Evolutionary conservation across 2,329 filamentous ascomycete species (phyloP), one percentile per base, ranked within the genome.

Genomic region (Ramularia endophylla): DNA sequence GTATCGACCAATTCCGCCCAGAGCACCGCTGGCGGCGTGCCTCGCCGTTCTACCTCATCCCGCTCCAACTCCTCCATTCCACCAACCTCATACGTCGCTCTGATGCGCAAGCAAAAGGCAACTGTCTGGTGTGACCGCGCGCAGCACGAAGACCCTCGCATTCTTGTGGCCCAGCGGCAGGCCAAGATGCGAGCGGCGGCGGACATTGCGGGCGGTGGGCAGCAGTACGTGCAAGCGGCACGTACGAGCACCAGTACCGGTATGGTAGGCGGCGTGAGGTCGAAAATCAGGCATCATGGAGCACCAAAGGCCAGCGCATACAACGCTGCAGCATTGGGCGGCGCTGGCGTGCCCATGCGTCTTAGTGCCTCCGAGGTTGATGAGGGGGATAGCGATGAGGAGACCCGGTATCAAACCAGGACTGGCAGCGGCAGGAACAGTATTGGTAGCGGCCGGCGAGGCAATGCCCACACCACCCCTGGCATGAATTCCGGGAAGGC

Each of bases 41-140:
- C 70, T 59, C 81, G 85, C 46, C 80, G 88, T 52, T 94, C 87
- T 19, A 86, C 81, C 20, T 94, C 87, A 3, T 85, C 84, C 38
- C 81, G 87, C 55, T 94, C 87, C 16, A 58, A 64, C 16, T 71
- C 70, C 41, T 71, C 69, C 36, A 61, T 71, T 12, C 76, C 77
- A 47, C 68, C 83, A 2, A 75, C 75, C n/a, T 82, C 87, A 51
- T 98, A 98, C 65, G 92, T 98, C 38, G 89, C 92, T 27, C 75
- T 95, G n/a, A 83, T 98, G 68, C 81, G 92, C 48, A 90, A 89
- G 63, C 92, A 98, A 67, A 97, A 97, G 64, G 92, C 88, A 22
- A 98, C 92, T 0, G 92, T 98, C 4, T 98, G 92, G 92, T 95
- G 89, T 69, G 92, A 97, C 61, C 83, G 89, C 40, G 78, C 90